phyloP scores from a whole-genome alignment of 345 rosid genomes.

The Erucastrum elatum region DNA sequence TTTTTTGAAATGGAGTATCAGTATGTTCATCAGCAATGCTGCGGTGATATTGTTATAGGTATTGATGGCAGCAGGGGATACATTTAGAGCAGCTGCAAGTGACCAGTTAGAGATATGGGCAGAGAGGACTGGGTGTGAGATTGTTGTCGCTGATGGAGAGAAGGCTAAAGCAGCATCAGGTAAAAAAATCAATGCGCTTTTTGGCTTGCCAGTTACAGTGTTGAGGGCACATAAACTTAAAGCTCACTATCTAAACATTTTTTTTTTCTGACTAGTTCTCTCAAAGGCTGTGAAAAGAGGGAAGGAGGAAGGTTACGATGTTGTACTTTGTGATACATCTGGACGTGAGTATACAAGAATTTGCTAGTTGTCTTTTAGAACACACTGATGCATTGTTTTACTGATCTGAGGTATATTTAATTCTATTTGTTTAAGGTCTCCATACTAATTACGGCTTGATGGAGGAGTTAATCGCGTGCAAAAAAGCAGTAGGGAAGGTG shows the following conservation, averaged over 20 bases:
- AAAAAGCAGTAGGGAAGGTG: slow-evolving; percentile 78
- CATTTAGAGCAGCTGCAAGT: slow-evolving; percentile 97
- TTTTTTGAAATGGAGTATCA: slow-evolving; percentile 15
- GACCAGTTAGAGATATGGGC: slow-evolving; percentile 99
- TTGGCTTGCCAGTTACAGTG: not conserved
- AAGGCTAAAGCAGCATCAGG: slow-evolving; percentile 92
- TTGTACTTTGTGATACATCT: slow-evolving; percentile 91
- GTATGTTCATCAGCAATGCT: slow-evolving; percentile 28
- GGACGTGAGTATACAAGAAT: slow-evolving; percentile 67
- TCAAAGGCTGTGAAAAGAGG: slow-evolving; percentile 92
- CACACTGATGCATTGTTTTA: slow-evolving; percentile 18
- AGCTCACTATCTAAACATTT: not conserved
- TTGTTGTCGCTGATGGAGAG: slow-evolving; percentile 70
- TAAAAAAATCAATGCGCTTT: not conserved
- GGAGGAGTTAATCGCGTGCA: slow-evolving; percentile 94
- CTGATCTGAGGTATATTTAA: slow-evolving; percentile 17
- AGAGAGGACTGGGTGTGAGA: slow-evolving; percentile 89
- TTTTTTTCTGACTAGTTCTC: slow-evolving; percentile 59
- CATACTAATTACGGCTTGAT: slow-evolving; percentile 94
- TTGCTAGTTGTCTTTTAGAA: slow-evolving; percentile 15
- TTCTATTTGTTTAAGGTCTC: slow-evolving; percentile 57
- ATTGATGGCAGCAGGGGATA: slow-evolving; percentile 97
- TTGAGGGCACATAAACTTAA: not conserved
- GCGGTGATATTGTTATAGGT: slow-evolving; percentile 52
- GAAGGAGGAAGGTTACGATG: slow-evolving; percentile 79